Percentiles rank a stretch among this genome's conserved stretches.
These are phyloP conservation scores for Wallacemonas sp. DNA, from an alignment of 208 protist genomes.

Conservation along the genomic window DNA sequence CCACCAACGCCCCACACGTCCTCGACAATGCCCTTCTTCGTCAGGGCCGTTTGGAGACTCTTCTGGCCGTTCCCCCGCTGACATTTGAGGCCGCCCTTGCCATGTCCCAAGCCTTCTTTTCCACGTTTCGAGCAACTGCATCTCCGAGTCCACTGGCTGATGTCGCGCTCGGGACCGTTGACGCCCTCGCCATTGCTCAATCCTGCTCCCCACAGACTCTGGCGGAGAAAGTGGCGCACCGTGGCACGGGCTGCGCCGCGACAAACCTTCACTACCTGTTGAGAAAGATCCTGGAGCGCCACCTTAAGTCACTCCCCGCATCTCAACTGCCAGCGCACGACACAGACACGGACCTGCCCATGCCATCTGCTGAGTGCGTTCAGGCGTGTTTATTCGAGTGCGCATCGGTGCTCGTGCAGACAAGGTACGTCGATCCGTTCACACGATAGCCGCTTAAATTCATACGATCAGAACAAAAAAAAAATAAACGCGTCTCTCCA, in stretches of 20 bases:
- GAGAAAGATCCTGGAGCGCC: constrained; percentile 57
- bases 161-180: no score
- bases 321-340: background rate
- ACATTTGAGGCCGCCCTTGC: constrained; percentile 34
- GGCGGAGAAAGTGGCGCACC: constrained; percentile 26
- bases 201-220: constrained; percentile 1
- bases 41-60: constrained; percentile 92
- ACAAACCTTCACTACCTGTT: constrained; percentile 56
- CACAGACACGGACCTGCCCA: background rate
- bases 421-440: constrained; percentile 14
- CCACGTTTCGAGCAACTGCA: constrained; percentile 31
- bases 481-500: no score
- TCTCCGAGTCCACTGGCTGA: no score
- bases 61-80: constrained; percentile 69
- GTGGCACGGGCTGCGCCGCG: constrained; percentile 46
- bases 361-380: constrained; percentile 15
- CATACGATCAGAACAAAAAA: background rate
- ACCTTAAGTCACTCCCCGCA: background rate
- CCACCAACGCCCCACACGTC: constrained; percentile 71
- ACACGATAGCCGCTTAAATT: background rate
- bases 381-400: constrained; percentile 17
- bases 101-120: constrained; percentile 65
- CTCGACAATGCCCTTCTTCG: constrained; percentile 96
- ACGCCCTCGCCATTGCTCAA: background rate
- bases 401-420: constrained; percentile 19